Conservation (phyloP, 1,284 basidiomycete species). For the Lentinula novae-zelandiae region DNA sequence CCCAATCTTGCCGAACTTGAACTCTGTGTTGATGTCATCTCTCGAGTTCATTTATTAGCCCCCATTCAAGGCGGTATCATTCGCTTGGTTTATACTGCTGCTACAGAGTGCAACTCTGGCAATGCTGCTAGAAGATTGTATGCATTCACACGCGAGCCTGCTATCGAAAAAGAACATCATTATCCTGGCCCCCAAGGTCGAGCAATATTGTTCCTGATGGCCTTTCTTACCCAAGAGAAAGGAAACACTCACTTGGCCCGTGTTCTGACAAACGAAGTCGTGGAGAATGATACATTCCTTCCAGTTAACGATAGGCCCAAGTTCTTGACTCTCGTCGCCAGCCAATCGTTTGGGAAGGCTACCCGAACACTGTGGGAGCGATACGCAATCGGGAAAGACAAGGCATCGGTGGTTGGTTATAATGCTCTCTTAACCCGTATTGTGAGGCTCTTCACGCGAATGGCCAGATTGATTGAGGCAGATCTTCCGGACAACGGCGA, state of each 20-base stretch:
- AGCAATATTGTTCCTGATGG: conserved; percentile 48
- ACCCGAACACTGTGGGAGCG: conserved; percentile 55
- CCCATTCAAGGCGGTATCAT: conserved; percentile 38
- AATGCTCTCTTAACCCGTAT: conserved; percentile 49
- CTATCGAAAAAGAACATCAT: conserved; percentile 25
- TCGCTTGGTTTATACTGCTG: conserved; percentile 41
- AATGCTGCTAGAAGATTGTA: conserved; percentile 38
- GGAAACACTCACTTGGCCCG: conserved; percentile 32
- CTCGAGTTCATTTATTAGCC: conserved; percentile 24
- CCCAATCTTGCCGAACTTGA: conserved; percentile 25
- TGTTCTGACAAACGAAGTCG: conserved; percentile 44
- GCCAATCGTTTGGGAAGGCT: conserved; percentile 40
- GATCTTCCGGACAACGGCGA: neutral
- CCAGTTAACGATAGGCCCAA: conserved; percentile 38
- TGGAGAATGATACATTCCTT: conserved; percentile 35
- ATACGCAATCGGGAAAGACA: conserved; percentile 41
- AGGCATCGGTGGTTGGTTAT: conserved; percentile 39
- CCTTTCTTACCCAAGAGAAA: conserved; percentile 33
- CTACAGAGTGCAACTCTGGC: conserved; percentile 24
- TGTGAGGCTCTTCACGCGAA: conserved; percentile 47
- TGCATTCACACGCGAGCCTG: conserved; percentile 32
- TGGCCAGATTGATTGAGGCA: conserved; percentile 20
- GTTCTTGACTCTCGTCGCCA: conserved; percentile 45
- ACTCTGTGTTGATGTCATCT: conserved; percentile 28
- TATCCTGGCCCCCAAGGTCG: conserved; percentile 48